Conservation (phyloP, 1,284 basidiomycete species). For the Mycena sp. region DNA sequence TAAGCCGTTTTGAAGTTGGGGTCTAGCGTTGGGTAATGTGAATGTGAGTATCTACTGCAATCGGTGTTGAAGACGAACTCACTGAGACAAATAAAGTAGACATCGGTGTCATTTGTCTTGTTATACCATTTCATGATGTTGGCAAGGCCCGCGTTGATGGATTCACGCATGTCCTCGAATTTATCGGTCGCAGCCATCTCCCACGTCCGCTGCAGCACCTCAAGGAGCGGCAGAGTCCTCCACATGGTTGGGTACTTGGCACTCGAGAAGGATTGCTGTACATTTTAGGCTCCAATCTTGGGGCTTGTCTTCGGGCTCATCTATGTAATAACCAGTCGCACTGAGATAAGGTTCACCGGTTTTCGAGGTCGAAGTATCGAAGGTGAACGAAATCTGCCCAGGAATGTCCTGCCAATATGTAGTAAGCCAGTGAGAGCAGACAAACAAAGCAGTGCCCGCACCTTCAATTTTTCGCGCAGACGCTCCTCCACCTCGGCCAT, state of each 20-base stretch:
- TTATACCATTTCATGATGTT: slow-evolving; percentile 42
- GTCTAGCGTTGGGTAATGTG: too few species aligned
- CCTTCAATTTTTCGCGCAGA: neutral
- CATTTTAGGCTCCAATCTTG: slow-evolving; percentile 34
- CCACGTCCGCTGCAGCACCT: slow-evolving; percentile 33
- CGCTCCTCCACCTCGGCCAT: neutral
- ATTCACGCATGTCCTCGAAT: slow-evolving; percentile 27
- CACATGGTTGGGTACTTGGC: slow-evolving; percentile 33
- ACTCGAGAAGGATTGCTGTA: slow-evolving; percentile 35
- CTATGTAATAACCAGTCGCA: slow-evolving; percentile 38
- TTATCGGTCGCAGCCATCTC: slow-evolving; percentile 26
- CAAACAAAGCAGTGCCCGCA: too few species aligned
- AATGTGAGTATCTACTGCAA: too few species aligned
- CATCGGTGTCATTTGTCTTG: slow-evolving; percentile 33
- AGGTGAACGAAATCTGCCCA: slow-evolving; percentile 35
- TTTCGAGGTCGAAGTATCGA: slow-evolving; percentile 37
- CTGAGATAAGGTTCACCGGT: slow-evolving; percentile 35
- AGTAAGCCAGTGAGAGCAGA: too few species aligned
- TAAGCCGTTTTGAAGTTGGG: too few species aligned
- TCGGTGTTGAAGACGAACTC: too few species aligned
- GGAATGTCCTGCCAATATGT: neutral
- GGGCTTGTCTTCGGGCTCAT: slow-evolving; percentile 22
- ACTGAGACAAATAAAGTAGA: slow-evolving; percentile 39
- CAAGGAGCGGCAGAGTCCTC: too few species aligned
- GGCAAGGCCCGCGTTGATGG: slow-evolving; percentile 35